Base-by-base conservation (phyloP, 2,329 filamentous ascomycete species). In the Fusarium napiforme region DNA sequence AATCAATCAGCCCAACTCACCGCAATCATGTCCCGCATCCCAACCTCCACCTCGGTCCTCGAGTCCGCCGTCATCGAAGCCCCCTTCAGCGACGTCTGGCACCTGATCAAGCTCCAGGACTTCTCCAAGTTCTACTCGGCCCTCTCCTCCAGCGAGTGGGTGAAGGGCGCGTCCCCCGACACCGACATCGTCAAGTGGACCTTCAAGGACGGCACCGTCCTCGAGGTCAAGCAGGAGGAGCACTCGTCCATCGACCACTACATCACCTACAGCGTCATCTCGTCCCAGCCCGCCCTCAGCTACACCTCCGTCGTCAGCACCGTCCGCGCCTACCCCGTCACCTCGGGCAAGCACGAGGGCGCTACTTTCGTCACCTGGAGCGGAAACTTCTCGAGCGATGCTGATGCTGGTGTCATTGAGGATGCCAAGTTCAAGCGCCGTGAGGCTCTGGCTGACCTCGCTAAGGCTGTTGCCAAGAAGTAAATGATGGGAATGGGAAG, bases 351-450 rank as follows among this genome's bases (percentile, higher is more conserved):
- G 78, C 82, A 87, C 55, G 89, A 90, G 81, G 88, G 88, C 50
- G 87, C 87, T 78, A 93, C 91, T 21, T 93, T 90, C 75, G 85
- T 93, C 68, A 88, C 90, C 79, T 93, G 91, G 91, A 89, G 87
- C 45, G 91, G 87, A 64, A 89, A 91, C 82, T 93, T 93, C 83
- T 91, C 89, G 34, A 91, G 87, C 76, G 91, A 93, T 82, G 91
- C 91, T 57, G 90, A 92, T 81, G 90, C 91, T 45, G 91, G 87
- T 75, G 91, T 93, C 67, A 92, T 93, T 73, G 89, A 92, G 81
- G 92, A 93, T 79, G 92, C 91, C 77, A 92, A 92, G 84, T 93
- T 91, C 87, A 93, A 93, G 88, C 91, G 92, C 71, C 90, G 90
- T 58, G 92, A 93, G 80, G 91, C 91, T 56, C 85, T 93, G 42